Evolutionary conservation across 139 green algal species (phyloP).

Genomic region (Volvox africanus): DNA sequence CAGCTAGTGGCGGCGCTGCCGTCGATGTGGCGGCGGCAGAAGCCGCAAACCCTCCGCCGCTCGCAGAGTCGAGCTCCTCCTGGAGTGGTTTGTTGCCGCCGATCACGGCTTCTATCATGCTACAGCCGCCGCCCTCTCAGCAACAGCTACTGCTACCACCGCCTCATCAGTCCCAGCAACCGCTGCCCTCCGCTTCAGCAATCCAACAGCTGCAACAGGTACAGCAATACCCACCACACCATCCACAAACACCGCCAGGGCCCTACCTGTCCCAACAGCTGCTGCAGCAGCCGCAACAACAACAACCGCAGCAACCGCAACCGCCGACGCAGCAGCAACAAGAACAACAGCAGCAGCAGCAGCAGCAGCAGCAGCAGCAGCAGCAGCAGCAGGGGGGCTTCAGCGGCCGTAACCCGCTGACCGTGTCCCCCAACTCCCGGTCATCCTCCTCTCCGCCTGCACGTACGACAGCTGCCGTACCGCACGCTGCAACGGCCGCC

Average conservation of each 20-base stretch:
- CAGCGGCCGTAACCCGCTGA: neutral
- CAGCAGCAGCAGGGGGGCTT: neutral
- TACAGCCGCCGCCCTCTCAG: neutral
- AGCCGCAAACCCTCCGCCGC: neutral
- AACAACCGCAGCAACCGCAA: neutral
- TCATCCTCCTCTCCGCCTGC: neutral
- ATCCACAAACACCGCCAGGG: neutral
- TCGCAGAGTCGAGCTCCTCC: neutral
- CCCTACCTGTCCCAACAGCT: neutral
- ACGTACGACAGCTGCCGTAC: neutral
- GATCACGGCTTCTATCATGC: neutral
- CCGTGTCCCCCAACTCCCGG: neutral
- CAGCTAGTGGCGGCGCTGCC: neutral
- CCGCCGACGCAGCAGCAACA: too few relatives aligned
- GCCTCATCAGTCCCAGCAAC: neutral
- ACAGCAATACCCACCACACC: neutral
- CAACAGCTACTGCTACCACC: neutral
- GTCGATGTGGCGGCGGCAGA: neutral
- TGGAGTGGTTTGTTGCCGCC: neutral
- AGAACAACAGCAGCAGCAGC: neutral
- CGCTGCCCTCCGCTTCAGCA: neutral
- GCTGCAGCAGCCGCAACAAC: neutral
- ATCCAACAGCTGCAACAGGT: neutral
- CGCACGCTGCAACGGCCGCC: neutral
- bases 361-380: neutral